Conservation (phyloP, 345 rosid genomes). For the Salix brachista region DNA sequence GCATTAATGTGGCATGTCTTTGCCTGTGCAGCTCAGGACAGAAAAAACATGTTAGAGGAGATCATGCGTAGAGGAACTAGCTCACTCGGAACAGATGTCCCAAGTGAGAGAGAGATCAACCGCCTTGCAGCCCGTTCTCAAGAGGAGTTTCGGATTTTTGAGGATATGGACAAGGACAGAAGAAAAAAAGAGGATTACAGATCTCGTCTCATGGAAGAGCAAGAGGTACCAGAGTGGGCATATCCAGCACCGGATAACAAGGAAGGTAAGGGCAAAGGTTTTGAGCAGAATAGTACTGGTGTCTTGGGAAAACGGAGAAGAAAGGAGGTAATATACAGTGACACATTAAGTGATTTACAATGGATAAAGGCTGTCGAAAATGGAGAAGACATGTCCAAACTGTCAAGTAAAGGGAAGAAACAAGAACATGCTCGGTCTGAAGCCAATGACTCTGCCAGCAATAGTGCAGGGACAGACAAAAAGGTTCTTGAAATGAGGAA, state of each 20-base stretch:
- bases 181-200: conserved; percentile 75
- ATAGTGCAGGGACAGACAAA: conserved; percentile 37
- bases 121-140: conserved; percentile 86
- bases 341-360: conserved; percentile 74
- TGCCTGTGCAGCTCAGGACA: conserved; percentile 75
- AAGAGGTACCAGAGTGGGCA: conserved; percentile 98
- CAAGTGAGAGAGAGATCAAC: conserved; percentile 98
- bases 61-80: conserved; percentile 97
- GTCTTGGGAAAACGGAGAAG: conserved; percentile 76
- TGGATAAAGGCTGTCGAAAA: conserved; percentile 96
- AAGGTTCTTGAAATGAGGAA: conserved; percentile 24
- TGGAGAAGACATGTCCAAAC: conserved; percentile 61
- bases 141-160: conserved; percentile 87
- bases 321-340: conserved; percentile 72
- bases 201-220: conserved; percentile 90
- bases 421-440: conserved; percentile 37
- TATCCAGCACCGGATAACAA: conserved; percentile 48
- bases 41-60: conserved; percentile 90
- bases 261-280: conserved; percentile 54
- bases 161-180: conserved; percentile 94
- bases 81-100: conserved; percentile 91
- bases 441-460: conserved; percentile 32
- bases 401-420: conserved; percentile 47
- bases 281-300: conserved; percentile 39
- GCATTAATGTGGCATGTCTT: conserved; percentile 14